Conservation (phyloP, 306 rosid species). For the Vigna nakashimae region DNA sequence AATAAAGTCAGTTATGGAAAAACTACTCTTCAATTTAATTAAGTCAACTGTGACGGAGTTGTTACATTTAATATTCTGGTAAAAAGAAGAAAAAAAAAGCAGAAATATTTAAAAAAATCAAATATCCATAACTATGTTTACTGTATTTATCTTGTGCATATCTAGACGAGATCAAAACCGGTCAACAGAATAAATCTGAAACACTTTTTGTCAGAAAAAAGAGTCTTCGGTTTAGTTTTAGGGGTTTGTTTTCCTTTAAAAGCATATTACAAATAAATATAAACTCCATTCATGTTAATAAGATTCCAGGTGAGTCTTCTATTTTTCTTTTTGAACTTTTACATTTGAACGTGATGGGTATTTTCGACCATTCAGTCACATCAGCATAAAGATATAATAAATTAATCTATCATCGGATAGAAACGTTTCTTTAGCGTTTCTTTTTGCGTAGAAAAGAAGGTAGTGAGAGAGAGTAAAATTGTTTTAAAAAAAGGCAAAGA, state of each 20-base stretch:
- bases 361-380: conserved; percentile 10
- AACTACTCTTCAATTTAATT: not conserved
- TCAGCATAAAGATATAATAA: not conserved
- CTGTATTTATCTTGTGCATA: too few relatives aligned
- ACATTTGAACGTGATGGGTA: not conserved
- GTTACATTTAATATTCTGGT: not conserved
- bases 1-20: not conserved
- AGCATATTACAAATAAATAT: too few relatives aligned
- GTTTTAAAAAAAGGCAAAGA: not conserved
- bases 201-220: too few relatives aligned
- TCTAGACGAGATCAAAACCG: too few relatives aligned
- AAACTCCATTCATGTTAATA: not conserved
- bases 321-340: not conserved
- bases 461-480: not conserved
- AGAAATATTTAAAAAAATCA: too few relatives aligned
- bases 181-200: too few relatives aligned
- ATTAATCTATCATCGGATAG: not conserved
- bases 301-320: not conserved
- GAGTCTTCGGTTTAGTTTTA: too few relatives aligned
- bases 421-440: conserved; percentile 39
- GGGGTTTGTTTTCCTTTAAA: too few relatives aligned
- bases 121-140: too few relatives aligned
- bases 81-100: too few relatives aligned
- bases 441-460: conserved; percentile 50
- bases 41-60: not conserved